Percentiles rank a stretch among this genome's conserved stretches.
Conservation (phyloP, 2,329 filamentous ascomycete genomes). For the Fusarium xylarioides region DNA sequence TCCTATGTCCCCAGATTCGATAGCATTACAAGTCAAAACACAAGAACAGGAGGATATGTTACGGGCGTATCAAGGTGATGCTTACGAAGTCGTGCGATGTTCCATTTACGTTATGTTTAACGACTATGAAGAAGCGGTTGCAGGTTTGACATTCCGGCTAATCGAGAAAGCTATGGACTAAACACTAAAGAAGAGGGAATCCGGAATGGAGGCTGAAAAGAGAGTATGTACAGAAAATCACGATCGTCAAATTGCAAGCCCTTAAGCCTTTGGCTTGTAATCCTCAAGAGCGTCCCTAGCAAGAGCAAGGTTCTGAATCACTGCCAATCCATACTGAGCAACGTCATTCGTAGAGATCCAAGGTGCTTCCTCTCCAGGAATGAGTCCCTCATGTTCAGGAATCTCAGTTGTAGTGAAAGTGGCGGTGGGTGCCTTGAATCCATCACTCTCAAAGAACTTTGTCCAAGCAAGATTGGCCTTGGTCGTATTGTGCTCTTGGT, state of each 20-base stretch:
- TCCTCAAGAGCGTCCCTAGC: slow-evolving; percentile 31
- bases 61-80: neutral
- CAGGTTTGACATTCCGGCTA: slow-evolving; percentile 10
- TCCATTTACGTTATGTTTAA: neutral
- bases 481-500: slow-evolving; percentile 54
- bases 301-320: slow-evolving; percentile 63
- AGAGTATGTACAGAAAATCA: neutral
- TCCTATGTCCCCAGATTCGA: neutral
- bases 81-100: neutral
- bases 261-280: slow-evolving; percentile 1
- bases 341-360: slow-evolving; percentile 68
- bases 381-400: slow-evolving; percentile 54
- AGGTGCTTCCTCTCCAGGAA: slow-evolving; percentile 61
- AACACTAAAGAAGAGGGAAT: neutral
- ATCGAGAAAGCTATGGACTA: neutral
- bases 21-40: neutral
- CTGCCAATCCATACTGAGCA: slow-evolving; percentile 65
- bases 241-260: neutral
- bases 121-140: neutral
- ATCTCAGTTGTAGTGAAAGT: slow-evolving; percentile 52
- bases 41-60: neutral
- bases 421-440: slow-evolving; percentile 48
- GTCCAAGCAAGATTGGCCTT: slow-evolving; percentile 62
- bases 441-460: slow-evolving; percentile 61
- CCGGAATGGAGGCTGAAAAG: neutral